Percentiles rank a stretch among this genome's conserved stretches.
Evolutionary conservation across 73 alveolate genomes (phyloP).

Genomic region (Stentor roeselii): DNA sequence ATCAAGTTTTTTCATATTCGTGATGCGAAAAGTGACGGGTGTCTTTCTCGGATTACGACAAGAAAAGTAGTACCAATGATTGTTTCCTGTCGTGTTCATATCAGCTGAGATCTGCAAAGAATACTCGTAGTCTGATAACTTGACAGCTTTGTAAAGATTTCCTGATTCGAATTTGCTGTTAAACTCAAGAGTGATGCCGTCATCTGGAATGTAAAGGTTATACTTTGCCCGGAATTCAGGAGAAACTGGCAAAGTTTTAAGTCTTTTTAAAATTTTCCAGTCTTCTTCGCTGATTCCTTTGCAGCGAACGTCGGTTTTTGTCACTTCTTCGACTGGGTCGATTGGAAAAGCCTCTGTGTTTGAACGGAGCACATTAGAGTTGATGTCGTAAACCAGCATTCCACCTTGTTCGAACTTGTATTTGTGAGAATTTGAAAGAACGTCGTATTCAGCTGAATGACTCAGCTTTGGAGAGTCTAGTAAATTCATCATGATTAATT

Average conservation of each 20-base stretch:
- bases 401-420: constrained; percentile 21
- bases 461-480: too few species aligned
- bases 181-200: constrained; percentile 34
- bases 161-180: constrained; percentile 54
- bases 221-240: background rate
- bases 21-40: constrained; percentile 82
- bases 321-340: background rate
- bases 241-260: background rate
- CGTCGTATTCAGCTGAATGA: too few species aligned
- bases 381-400: constrained; percentile 13
- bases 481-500: too few species aligned
- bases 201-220: background rate
- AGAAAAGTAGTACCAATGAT: constrained; percentile 98
- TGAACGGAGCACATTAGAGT: background rate
- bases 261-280: too few species aligned
- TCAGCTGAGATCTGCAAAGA: constrained; percentile 94
- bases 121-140: constrained; percentile 60
- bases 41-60: constrained; percentile 69
- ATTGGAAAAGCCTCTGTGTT: background rate
- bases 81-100: constrained; percentile 97
- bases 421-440: too few species aligned
- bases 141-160: constrained; percentile 34
- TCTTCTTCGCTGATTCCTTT: background rate
- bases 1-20: constrained; percentile 97
- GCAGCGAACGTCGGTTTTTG: background rate